Percentiles rank a stretch among this genome's conserved stretches.
Conservation (phyloP, 2,329 filamentous ascomycete genomes). For the Gaeumannomyces sp. region DNA sequence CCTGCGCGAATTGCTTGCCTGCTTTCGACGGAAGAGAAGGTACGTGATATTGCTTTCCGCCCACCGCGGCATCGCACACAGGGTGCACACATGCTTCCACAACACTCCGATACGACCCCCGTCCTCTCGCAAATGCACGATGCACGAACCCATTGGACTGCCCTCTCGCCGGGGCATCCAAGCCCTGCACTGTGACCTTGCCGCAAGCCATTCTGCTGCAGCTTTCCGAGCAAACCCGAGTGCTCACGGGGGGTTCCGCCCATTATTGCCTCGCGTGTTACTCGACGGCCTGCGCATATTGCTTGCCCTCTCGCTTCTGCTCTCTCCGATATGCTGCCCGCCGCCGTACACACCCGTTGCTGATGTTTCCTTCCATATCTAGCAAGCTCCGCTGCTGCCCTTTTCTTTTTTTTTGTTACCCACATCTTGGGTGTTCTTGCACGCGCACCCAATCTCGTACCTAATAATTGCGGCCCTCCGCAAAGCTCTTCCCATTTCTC, state of each 20-base stretch:
- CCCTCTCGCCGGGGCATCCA: background rate
- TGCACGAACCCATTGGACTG: slow-evolving; percentile 5
- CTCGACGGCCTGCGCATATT: background rate
- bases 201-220: background rate
- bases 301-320: background rate
- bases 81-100: background rate
- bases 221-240: background rate
- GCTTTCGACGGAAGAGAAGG: background rate
- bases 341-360: slow-evolving; percentile 5
- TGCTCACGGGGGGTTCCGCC: background rate
- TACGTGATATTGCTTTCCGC: background rate
- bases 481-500: background rate
- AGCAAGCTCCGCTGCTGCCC: slow-evolving; percentile 10
- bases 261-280: slow-evolving; percentile 1
- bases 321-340: slow-evolving; percentile 3
- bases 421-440: background rate
- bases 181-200: background rate
- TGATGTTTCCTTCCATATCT: slow-evolving; percentile 10
- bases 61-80: too few species aligned
- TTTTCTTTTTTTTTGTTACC: slow-evolving; percentile 11
- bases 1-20: background rate
- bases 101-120: background rate
- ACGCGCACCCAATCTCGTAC: background rate
- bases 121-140: background rate
- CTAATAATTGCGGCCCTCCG: background rate